Conservation (phyloP, 345 rosid species). For the Stellera chamaejasme region DNA sequence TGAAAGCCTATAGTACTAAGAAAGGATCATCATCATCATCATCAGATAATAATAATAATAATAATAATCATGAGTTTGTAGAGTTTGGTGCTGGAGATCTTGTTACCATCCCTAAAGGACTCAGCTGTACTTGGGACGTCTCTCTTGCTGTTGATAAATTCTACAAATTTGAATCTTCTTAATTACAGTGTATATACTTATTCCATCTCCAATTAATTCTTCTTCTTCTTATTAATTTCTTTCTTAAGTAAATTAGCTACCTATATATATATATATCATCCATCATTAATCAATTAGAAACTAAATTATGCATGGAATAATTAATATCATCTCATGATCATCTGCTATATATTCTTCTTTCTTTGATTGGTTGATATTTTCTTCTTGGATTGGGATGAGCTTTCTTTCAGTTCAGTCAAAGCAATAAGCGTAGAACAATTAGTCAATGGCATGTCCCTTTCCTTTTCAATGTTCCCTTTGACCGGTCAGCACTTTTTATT, state of each 20-base stretch:
- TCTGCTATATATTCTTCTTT: background rate
- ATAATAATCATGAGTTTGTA: slow-evolving; percentile 24
- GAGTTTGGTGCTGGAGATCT: slow-evolving; percentile 97
- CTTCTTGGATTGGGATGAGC: background rate
- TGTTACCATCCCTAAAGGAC: slow-evolving; percentile 73
- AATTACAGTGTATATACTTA: no score
- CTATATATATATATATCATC: background rate
- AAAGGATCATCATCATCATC: slow-evolving; percentile 27
- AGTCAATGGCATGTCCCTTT: slow-evolving; percentile 27
- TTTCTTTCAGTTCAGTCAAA: slow-evolving; percentile 12
- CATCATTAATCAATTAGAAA: background rate
- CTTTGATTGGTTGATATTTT: background rate
- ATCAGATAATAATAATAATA: no score
- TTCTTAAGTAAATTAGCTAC: slow-evolving; percentile 4
- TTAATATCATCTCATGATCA: background rate
- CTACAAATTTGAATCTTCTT: slow-evolving; percentile 56
- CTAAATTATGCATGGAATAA: no score
- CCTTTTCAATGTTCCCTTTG: slow-evolving; percentile 26
- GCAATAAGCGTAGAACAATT: slow-evolving; percentile 7
- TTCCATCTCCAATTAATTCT: slow-evolving; percentile 20
- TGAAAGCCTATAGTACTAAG: slow-evolving; percentile 42
- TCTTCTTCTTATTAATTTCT: slow-evolving; percentile 6
- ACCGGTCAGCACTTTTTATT: slow-evolving; percentile 29
- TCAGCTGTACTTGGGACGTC: slow-evolving; percentile 93
- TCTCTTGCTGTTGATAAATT: slow-evolving; percentile 76